A percentile compares a stretch with the other conserved stretches of the same genome.
phyloP scores from a whole-genome alignment of 352 stramenopile genomes.

The Aphanomyces stellatus region DNA sequence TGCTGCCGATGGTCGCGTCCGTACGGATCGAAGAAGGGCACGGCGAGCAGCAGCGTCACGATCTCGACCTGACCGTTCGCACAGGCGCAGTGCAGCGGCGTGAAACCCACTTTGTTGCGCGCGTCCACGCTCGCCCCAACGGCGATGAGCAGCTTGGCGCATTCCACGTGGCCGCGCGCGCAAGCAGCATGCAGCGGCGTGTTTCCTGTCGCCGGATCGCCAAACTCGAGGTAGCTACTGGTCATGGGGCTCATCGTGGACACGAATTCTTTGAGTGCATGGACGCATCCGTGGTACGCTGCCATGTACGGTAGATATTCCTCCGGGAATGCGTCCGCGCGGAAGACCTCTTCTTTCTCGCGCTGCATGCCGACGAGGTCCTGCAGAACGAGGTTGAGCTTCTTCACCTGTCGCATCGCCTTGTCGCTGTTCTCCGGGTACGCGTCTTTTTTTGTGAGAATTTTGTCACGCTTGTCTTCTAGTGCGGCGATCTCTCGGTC shows the following conservation, averaged over 20 bases:
- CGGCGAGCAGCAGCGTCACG: slow-evolving; percentile 12
- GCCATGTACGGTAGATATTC: slow-evolving; percentile 8
- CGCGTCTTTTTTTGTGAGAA: slow-evolving; percentile 7
- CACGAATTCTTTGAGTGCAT: slow-evolving; percentile 11
- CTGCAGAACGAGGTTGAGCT: not conserved
- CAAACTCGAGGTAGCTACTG: slow-evolving; percentile 7
- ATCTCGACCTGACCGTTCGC: slow-evolving; percentile 3
- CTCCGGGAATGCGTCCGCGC: not conserved
- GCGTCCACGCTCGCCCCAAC: slow-evolving; percentile 8
- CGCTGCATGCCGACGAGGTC: not conserved
- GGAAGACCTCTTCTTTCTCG: slow-evolving; percentile 5
- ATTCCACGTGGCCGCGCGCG: slow-evolving; percentile 11
- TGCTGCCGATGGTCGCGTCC: not conserved
- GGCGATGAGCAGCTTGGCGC: slow-evolving; percentile 20
- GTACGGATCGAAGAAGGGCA: slow-evolving; percentile 17
- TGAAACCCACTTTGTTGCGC: not conserved
- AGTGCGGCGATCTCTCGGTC: not conserved
- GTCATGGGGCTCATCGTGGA: slow-evolving; percentile 13
- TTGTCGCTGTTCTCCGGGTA: not conserved
- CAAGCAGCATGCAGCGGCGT: slow-evolving; percentile 9
- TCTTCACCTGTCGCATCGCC: not conserved
- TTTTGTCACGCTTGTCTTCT: not conserved
- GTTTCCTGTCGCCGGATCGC: slow-evolving; percentile 3
- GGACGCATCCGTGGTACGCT: not conserved
- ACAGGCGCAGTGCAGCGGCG: slow-evolving; percentile 12